A percentile compares a stretch with the other conserved stretches of the same genome.
phyloP scores from a whole-genome alignment of 208 protist genomes.

The Trypanosoma brucei region DNA sequence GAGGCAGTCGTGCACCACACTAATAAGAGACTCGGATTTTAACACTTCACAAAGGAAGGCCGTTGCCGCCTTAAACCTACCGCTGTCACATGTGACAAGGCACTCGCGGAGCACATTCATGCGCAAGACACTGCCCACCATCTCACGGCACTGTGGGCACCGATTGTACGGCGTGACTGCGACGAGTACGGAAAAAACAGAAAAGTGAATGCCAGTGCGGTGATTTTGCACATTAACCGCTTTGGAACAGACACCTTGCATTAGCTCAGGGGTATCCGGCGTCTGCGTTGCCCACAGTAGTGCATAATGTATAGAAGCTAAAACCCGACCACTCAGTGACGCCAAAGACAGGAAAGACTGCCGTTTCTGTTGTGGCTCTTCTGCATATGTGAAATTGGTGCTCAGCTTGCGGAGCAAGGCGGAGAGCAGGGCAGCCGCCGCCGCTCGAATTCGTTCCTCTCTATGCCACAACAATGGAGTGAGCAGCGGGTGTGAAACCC shows the following conservation, averaged over 20 bases:
- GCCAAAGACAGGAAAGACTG: slow-evolving; percentile 71
- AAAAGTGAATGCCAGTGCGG: slow-evolving; percentile 10
- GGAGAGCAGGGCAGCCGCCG: slow-evolving; percentile 31
- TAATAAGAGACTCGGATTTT: slow-evolving; percentile 10
- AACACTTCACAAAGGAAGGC: slow-evolving; percentile 19
- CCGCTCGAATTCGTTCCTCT: slow-evolving; percentile 24
- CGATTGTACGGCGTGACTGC: slow-evolving; percentile 70
- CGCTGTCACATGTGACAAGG: slow-evolving; percentile 4
- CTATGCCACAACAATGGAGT: slow-evolving; percentile 51
- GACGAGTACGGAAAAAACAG: slow-evolving; percentile 36
- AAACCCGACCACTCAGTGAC: slow-evolving; percentile 44
- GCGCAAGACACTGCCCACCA: slow-evolving; percentile 37
- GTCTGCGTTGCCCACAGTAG: slow-evolving; percentile 44
- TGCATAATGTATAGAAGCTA: slow-evolving; percentile 51
- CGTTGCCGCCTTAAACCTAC: slow-evolving; percentile 12
- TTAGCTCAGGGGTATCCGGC: not conserved
- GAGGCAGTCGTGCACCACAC: slow-evolving; percentile 1
- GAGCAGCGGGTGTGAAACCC: slow-evolving; percentile 55
- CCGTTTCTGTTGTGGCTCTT: slow-evolving; percentile 50
- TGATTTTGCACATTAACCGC: not conserved
- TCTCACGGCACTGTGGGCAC: slow-evolving; percentile 39
- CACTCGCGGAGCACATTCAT: slow-evolving; percentile 36
- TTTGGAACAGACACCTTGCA: not conserved
- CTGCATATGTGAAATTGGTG: slow-evolving; percentile 58
- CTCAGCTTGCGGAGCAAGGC: slow-evolving; percentile 56